Conservation (phyloP, 371 early-diverging fungal species). For the Mortierella sp. region DNA sequence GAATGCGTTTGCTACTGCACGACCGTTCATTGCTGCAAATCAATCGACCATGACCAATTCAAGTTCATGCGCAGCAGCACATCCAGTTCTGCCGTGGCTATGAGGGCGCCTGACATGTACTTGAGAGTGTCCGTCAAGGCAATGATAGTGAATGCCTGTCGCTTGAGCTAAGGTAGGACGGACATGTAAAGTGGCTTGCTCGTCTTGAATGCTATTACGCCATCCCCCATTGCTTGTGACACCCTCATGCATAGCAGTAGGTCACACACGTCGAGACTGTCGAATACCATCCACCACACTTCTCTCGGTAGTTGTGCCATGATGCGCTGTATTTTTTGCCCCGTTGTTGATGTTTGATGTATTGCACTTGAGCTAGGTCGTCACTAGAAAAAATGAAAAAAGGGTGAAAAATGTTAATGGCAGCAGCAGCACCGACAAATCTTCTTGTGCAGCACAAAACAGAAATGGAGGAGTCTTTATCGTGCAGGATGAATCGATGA, state of each 20-base stretch:
- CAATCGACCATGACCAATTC: constrained; percentile 6
- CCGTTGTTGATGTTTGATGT: too few species aligned
- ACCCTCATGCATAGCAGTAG: constrained; percentile 11
- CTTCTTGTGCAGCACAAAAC: too few species aligned
- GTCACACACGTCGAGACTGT: constrained; percentile 6
- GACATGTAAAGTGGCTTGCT: constrained; percentile 13
- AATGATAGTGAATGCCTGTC: neutral
- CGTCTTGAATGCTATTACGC: too few species aligned
- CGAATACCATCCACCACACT: constrained; percentile 15
- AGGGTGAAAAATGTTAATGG: too few species aligned
- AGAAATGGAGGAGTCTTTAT: too few species aligned
- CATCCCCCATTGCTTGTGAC: too few species aligned
- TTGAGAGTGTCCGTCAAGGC: constrained; percentile 12
- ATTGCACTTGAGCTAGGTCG: too few species aligned
- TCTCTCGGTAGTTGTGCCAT: constrained; percentile 11
- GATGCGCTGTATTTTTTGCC: neutral
- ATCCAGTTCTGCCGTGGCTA: constrained; percentile 3
- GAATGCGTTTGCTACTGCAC: neutral
- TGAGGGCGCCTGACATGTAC: constrained; percentile 14
- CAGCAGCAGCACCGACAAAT: too few species aligned
- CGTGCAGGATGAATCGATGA: too few species aligned
- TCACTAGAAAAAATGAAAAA: too few species aligned
- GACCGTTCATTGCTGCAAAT: neutral
- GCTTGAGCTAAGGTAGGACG: constrained; percentile 5
- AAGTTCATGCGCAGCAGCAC: constrained; percentile 6